Evolutionary conservation across 805 yeast genomes (phyloP), one percentile per base, ranked within the genome.

Genomic region (Saturnispora sekii): DNA sequence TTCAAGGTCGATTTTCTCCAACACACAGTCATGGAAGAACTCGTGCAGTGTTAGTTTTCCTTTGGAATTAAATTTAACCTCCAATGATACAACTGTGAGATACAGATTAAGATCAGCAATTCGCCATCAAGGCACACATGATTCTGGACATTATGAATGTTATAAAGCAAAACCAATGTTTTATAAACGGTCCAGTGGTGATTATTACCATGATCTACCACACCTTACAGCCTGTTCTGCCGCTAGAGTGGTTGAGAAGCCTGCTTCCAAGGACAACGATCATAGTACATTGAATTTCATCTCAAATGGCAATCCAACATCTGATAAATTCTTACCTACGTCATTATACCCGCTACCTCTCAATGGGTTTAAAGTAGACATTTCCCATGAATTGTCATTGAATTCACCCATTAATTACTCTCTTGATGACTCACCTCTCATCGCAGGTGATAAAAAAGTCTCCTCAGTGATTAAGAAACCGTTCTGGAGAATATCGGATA

Each of bases 81-180:
- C 44, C 6, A 32, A 29, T 17, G 35, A 46, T 21, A 34, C 45
- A 1, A 32, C 10, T 12, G 34, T 30, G 3, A 28, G 18, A 35
- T 88, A 85, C 59, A 67, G 68, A 48, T 68, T 93, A 32, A 74
- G 72, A 49, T 83, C 96, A 0, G 66, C 86, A 49, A 78, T 93
- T 15, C 74, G 88, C 51, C 97, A 93, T 59, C 77, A 80, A 38
- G 98, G 98, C 0, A 79, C 90, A 1, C 97, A 89, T 61, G 73
- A 79, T 16, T 75, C 78, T 37, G 97, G 97, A 1, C 97, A 89
- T 58, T 89, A 88, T 59, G 95, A 89, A 55, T 85, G 96, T 54
- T 86, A 77, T 59, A 79, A 84, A 50, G 78, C 77, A 40, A 89
- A 88, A 58, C 90, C 93, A 2, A 59, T 72, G 3, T 72, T 70